Percentiles rank a stretch among this genome's conserved stretches.
Evolutionary conservation across 768 basidiomycete genomes (phyloP).

Genomic region (Amanita molliuscula): DNA sequence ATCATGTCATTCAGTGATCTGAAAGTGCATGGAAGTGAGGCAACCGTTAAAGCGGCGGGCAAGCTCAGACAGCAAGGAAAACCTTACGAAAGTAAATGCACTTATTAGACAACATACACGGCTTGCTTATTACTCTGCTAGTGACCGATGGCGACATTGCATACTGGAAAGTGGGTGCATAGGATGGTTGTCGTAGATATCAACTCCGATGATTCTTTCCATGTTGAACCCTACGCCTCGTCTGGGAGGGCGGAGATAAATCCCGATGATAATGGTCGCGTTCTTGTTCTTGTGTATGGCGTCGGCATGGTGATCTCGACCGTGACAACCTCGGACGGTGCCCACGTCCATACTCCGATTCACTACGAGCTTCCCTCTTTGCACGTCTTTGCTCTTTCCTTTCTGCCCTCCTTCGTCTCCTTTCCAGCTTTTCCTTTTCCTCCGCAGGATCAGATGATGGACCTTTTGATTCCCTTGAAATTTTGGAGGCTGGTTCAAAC

Average conservation of each 20-base stretch:
- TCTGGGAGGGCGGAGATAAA: background rate
- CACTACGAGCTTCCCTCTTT: conserved; percentile 39
- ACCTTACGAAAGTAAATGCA: conserved; percentile 79
- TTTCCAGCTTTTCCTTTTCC: conserved; percentile 20
- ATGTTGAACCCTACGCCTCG: background rate
- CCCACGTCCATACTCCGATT: conserved; percentile 13
- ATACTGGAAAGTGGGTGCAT: conserved; percentile 79
- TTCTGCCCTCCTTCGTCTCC: conserved; percentile 37
- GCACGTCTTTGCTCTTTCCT: conserved; percentile 52
- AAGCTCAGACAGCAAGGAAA: conserved; percentile 95
- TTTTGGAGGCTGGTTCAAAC: conserved; percentile 50
- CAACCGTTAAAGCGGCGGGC: conserved; percentile 88
- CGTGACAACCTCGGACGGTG: conserved; percentile 16
- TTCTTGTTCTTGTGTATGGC: conserved; percentile 9
- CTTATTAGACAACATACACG: conserved; percentile 6
- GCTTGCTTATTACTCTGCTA: conserved; percentile 14
- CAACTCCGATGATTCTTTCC: background rate
- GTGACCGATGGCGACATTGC: conserved; percentile 88
- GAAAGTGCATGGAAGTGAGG: conserved; percentile 83
- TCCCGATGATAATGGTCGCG: conserved; percentile 16
- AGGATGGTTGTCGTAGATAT: conserved; percentile 5
- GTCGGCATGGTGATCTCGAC: conserved; percentile 18
- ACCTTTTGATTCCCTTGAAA: conserved; percentile 11
- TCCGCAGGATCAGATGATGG: conserved; percentile 13
- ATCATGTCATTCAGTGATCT: conserved; percentile 91